phyloP scores from a whole-genome alignment of 2,329 filamentous ascomycete species.

The Stachybotrys echinatus region DNA sequence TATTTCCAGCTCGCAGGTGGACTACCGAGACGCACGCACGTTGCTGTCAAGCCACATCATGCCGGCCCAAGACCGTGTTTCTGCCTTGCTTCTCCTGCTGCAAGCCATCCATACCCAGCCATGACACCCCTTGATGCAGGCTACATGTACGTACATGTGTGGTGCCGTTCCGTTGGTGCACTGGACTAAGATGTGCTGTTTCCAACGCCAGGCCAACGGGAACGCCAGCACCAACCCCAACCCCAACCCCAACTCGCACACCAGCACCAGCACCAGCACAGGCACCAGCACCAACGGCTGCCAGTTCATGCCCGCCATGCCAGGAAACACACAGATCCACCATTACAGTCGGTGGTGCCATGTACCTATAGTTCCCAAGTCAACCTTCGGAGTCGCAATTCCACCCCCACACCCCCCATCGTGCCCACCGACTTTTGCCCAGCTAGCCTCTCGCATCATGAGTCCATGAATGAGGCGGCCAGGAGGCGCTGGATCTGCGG shows the following conservation, averaged over 20 bases:
- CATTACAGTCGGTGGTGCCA: too few relatives aligned
- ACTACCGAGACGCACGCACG: conserved; percentile 1
- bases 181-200: not conserved
- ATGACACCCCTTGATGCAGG: not conserved
- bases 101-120: not conserved
- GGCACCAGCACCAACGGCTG: too few relatives aligned
- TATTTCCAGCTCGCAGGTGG: not conserved
- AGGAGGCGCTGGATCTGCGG: conserved; percentile 14
- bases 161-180: not conserved
- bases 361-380: too few relatives aligned
- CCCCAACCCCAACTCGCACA: too few relatives aligned
- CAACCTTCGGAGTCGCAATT: not conserved
- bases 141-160: not conserved
- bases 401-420: not conserved
- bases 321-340: not conserved
- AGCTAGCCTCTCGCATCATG: not conserved
- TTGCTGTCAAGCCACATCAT: conserved; percentile 9
- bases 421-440: not conserved
- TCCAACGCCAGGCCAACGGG: not conserved
- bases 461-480: conserved; percentile 6
- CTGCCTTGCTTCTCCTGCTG: conserved; percentile 6
- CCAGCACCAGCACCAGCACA: too few relatives aligned
- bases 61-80: conserved; percentile 5
- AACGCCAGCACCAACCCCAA: too few relatives aligned
- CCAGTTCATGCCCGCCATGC: too few relatives aligned